Conservation (phyloP, 768 basidiomycete species). For the Cyclocybe cylindracea region DNA sequence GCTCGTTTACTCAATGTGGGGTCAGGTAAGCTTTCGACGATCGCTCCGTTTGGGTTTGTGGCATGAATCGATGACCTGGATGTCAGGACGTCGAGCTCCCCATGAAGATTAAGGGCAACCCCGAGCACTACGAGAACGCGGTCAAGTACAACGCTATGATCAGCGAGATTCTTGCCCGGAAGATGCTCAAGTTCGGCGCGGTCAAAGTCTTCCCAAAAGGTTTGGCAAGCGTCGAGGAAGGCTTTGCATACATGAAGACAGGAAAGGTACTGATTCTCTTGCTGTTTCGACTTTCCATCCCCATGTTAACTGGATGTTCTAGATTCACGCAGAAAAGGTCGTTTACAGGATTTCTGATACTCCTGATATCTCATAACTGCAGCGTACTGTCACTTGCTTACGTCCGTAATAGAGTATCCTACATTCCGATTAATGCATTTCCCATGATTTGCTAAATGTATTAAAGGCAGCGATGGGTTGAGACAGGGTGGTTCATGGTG, state of each 20-base stretch:
- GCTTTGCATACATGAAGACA: slow-evolving; percentile 12
- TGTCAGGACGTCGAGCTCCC: slow-evolving; percentile 3
- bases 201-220: slow-evolving; percentile 20
- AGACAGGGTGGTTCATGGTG: too few species aligned
- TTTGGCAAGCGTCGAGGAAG: slow-evolving; percentile 18
- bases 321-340: slow-evolving; percentile 17
- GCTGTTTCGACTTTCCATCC: neutral
- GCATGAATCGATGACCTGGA: neutral
- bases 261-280: slow-evolving; percentile 11
- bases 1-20: slow-evolving; percentile 21
- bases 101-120: slow-evolving; percentile 5
- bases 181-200: slow-evolving; percentile 13
- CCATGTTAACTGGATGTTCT: neutral
- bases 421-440: neutral
- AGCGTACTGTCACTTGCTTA: neutral
- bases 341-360: slow-evolving; percentile 15
- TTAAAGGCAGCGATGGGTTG: too few species aligned
- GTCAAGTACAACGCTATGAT: slow-evolving; percentile 16
- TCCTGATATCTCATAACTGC: slow-evolving; percentile 4
- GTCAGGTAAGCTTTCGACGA: slow-evolving; percentile 13
- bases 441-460: too few species aligned
- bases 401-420: neutral
- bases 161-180: slow-evolving; percentile 11
- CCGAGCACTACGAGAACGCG: slow-evolving; percentile 13
- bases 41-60: neutral